Conservation (phyloP, 306 rosid genomes). For the Myrica gale region DNA sequence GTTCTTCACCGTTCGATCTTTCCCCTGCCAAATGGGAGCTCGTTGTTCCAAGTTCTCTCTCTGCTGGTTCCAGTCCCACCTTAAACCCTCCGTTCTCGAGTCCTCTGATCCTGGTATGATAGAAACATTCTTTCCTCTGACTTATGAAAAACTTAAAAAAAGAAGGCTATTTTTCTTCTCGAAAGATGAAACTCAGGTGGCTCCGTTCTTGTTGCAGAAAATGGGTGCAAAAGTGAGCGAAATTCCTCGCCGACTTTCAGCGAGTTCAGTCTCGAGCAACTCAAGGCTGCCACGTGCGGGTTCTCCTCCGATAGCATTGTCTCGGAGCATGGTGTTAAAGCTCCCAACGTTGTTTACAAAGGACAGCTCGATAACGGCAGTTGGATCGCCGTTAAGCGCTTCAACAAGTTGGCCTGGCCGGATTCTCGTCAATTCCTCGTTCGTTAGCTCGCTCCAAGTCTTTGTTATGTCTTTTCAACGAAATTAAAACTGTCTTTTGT, state of each 20-base stretch:
- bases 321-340: constrained; percentile 92
- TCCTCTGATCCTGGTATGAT: constrained; percentile 70
- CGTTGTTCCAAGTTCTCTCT: constrained; percentile 88
- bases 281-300: constrained; percentile 64
- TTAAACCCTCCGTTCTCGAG: constrained; percentile 74
- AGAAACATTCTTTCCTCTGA: neutral
- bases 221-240: constrained; percentile 61
- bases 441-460: constrained; percentile 30
- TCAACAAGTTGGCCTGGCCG: constrained; percentile 95
- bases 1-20: constrained; percentile 9
- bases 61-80: constrained; percentile 82
- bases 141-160: neutral
- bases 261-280: constrained; percentile 74
- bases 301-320: constrained; percentile 79
- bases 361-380: constrained; percentile 62
- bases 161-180: neutral
- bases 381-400: constrained; percentile 80
- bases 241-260: constrained; percentile 54
- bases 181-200: neutral
- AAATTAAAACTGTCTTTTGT: neutral
- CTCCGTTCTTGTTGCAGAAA: constrained; percentile 44
- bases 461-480: neutral
- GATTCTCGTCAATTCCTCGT: constrained; percentile 93
- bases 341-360: constrained; percentile 86
- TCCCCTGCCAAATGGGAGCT: constrained; percentile 62